Base-by-base conservation (phyloP, 78 protist species). In the Dictyostelium brefeldianum region DNA sequence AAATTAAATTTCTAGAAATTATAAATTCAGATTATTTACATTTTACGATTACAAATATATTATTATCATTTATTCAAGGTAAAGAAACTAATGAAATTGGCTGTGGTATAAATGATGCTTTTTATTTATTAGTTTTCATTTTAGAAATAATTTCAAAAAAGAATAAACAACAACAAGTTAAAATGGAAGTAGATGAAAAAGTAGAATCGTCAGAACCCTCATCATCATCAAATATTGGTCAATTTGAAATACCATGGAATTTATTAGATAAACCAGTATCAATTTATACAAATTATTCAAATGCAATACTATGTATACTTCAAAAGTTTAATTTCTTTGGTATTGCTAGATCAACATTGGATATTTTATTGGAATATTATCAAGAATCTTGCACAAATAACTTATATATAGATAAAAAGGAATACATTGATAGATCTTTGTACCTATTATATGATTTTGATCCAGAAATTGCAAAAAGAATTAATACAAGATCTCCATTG, bases 41-140 rank as follows among this genome's bases (percentile, higher is more conserved):
- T 9, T 77, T 75, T 22, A 77, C 51, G 54, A 31, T 47, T 11
- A 80, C 71, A 9, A n/a, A 29, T 29, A 70, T 87, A 7, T n/a
- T 87, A 6, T 5, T 43, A 14, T 11, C 25, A 8, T 77, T 64
- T 53, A 11, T 50, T 5, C 25, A 64, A n/a, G 29, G 59, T 48
- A 70, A 48, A 27, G 67, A 54, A 15, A 74, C 36, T 3, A 53
- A 69, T 27, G 93, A 87, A 22, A 57, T 87, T 18, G 64, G 56
- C 29, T 87, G 36, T 65, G 83, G 83, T 46, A 70, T 87, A 50
- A 87, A 85, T 50, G 93, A 87, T 27, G 67, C 69, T 31, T 47
- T 87, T 1, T 87, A 77, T 50, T 77, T 59, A 43, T 20, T 87
- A 7, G 64, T 64, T 5, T 51, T 87, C 29, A 67, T 67, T 67